A percentile compares a stretch with the other conserved stretches of the same genome.
These are phyloP conservation scores for Talinum fruticosum DNA, from an alignment of 148 eudicot genomes.

Conservation along the genomic window DNA sequence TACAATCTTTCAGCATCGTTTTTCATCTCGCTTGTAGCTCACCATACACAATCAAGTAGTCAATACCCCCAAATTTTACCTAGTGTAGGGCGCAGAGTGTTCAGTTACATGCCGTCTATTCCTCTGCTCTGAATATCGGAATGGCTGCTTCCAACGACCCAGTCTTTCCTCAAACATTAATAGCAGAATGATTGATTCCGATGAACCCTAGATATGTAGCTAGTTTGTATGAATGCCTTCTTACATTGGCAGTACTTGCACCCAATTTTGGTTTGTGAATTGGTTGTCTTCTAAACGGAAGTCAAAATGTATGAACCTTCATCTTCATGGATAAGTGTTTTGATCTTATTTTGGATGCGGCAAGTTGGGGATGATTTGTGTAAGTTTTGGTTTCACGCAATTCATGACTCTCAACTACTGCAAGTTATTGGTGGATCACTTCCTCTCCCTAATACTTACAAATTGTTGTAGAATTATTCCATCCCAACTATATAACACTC, in stretches of 20 bases:
- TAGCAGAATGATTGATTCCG: background rate
- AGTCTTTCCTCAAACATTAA: too few relatives aligned
- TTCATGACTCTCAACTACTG: background rate
- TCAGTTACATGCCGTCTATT: background rate
- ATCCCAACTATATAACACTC: too few relatives aligned
- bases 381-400: background rate
- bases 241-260: background rate
- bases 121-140: background rate
- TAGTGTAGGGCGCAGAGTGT: background rate
- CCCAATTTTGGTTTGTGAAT: background rate
- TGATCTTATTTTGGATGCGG: too few relatives aligned
- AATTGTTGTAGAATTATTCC: too few relatives aligned
- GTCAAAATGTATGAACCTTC: background rate
- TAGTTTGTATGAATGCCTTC: background rate
- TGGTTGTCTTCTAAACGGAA: background rate
- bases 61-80: background rate
- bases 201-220: background rate
- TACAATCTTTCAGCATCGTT: background rate
- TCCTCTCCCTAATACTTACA: too few relatives aligned
- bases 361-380: background rate
- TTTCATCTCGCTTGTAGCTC: background rate
- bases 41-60: background rate
- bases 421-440: background rate
- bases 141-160: too few relatives aligned
- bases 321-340: too few relatives aligned